Evolutionary conservation across 2,329 filamentous ascomycete species (phyloP), one percentile per base, ranked within the genome.

Genomic region (Elsinoe fawcettii): DNA sequence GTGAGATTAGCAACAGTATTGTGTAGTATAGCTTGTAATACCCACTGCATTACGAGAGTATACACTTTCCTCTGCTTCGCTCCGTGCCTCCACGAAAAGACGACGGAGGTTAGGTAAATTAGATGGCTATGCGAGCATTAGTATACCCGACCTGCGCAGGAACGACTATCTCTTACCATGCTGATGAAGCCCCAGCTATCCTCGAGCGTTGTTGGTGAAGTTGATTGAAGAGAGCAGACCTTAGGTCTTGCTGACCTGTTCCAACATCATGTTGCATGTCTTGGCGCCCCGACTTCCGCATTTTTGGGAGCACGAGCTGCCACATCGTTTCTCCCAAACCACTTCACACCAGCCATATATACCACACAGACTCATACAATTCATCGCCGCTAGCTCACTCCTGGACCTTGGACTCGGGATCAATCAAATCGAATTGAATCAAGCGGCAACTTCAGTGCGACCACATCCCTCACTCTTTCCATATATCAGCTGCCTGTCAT

Each of bases 101-200:
- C 93, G 87, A 53, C 93, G 85, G n/a, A 99, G 80, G 69, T 99
- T 97, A 34, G 93, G 93, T 55, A 97, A 83, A 69, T 85, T 91
- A 37, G 87, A 87, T 76, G 88, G 67, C 75, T 79, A 54, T 25
- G 20, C 2, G 5, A 18, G 5, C 3, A 9, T 53, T 27, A 53
- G 49, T 20, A 37, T 37, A 12, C 14, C 5, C 27, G 5, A 9
- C 27, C 9, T 5, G 5, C 27, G 9, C 27, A 5, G 9, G 27
- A 9, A 5, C 27, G 9, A 5, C 5, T 9, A 9, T 30, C 27
- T 30, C 27, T 5, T 30, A 30, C 27, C 27, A 30, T 30, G 9
- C n/a, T n/a, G n/a, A n/a, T n/a, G n/a, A n/a, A n/a, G n/a, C n/a
- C n/a, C 27, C 5, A 30, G 27, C 27, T 30, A 5, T 30, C 9